A percentile compares a stretch with the other conserved stretches of the same genome.
These are phyloP conservation scores for Aphanomyces astaci DNA, from an alignment of 352 stramenopile genomes.

Conservation along the genomic window DNA sequence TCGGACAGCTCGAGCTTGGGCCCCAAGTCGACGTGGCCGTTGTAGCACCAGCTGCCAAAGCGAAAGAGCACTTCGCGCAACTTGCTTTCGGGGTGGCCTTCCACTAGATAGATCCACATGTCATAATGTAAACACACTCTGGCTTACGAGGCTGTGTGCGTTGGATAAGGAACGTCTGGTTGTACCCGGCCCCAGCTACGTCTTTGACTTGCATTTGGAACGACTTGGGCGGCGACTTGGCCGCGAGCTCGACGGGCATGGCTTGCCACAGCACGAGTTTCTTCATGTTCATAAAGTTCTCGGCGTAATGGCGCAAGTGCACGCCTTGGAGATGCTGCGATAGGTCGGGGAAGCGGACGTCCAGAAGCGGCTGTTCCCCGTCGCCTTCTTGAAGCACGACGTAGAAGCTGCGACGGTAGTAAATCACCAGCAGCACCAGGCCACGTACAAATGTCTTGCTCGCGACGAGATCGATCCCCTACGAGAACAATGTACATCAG, in stretches of 20 bases:
- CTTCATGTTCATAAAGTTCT: slow-evolving; percentile 81
- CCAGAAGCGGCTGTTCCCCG: slow-evolving; percentile 88
- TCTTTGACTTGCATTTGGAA: slow-evolving; percentile 79
- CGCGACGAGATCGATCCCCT: slow-evolving; percentile 66
- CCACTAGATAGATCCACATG: neutral
- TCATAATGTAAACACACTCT: too few species aligned
- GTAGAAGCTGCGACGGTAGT: slow-evolving; percentile 87
- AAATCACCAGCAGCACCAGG: slow-evolving; percentile 74
- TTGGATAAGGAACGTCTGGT: slow-evolving; percentile 78
- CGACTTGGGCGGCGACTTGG: slow-evolving; percentile 60
- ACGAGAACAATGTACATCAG: too few species aligned
- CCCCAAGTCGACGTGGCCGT: slow-evolving; percentile 85
- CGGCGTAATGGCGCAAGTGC: slow-evolving; percentile 73
- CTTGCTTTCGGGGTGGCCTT: slow-evolving; percentile 31
- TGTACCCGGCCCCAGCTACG: slow-evolving; percentile 71
- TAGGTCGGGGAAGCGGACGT: slow-evolving; percentile 91
- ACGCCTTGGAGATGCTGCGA: slow-evolving; percentile 83
- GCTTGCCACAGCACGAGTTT: slow-evolving; percentile 91
- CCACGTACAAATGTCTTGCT: slow-evolving; percentile 83
- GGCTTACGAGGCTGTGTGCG: slow-evolving; percentile 40
- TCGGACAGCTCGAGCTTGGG: slow-evolving; percentile 84
- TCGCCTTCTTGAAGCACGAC: slow-evolving; percentile 83
- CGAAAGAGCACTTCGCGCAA: slow-evolving; percentile 90
- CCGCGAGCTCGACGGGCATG: slow-evolving; percentile 37
- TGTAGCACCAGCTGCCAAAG: slow-evolving; percentile 95